Evolutionary conservation across 495 filamentous ascomycete genomes (phyloP).

Genomic region (Neurospora sp.): DNA sequence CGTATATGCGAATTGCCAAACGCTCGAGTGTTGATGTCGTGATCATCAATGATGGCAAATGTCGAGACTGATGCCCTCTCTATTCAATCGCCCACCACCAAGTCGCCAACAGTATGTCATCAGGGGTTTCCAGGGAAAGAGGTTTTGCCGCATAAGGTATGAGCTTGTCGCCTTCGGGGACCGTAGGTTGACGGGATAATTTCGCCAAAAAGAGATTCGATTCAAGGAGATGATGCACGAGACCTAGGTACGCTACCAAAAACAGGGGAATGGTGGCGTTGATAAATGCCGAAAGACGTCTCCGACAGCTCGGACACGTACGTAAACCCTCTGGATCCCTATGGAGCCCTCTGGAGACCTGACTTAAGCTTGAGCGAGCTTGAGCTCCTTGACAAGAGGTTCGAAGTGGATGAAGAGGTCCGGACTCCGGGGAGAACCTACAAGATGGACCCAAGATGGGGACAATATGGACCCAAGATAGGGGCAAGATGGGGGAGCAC

Average conservation of each 20-base stretch:
- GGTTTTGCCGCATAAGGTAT: neutral
- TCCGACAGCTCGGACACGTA: neutral
- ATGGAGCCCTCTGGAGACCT: neutral
- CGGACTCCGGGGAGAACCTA: neutral
- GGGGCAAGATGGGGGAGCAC: neutral
- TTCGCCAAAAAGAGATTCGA: neutral
- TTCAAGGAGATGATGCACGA: neutral
- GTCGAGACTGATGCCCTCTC: neutral
- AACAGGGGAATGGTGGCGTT: neutral
- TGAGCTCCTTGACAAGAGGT: neutral
- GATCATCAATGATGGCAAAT: neutral
- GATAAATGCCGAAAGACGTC: neutral
- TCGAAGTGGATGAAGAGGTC: neutral
- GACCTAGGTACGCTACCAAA: neutral
- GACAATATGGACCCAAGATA: neutral
- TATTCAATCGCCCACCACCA: neutral
- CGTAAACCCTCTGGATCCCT: neutral
- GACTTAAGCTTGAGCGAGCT: neutral
- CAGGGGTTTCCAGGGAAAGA: neutral
- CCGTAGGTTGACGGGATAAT: neutral
- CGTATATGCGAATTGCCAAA: neutral
- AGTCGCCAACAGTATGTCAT: neutral
- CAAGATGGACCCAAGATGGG: neutral
- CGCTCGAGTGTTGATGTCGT: neutral
- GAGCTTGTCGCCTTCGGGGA: neutral